Base-by-base conservation (phyloP, 2,329 filamentous ascomycete species). In the Cadophora gregata region DNA sequence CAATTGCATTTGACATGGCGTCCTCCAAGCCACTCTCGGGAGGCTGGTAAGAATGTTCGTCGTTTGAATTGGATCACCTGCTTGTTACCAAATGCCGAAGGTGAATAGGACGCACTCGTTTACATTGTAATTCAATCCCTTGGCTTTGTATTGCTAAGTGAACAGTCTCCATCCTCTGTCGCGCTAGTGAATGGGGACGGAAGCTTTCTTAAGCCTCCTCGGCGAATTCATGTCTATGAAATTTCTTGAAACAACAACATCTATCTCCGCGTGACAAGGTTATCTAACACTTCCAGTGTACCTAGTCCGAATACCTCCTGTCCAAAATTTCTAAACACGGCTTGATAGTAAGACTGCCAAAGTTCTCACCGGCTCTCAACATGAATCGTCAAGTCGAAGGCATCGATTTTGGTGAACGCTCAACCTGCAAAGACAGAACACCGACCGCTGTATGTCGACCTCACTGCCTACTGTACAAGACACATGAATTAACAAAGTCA, bases 361-460 rank as follows among this genome's bases (percentile, higher is more conserved):
- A 10, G 2, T 21, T 6, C 42, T 47, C n/a, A 47, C 19, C 6
- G 6, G 5, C 31, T n/a, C 14, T 4, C 29, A 36, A 14, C 10
- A 58, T 58, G 53, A 14, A 58, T 24, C 8, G 9, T 24, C 53
- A 58, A 24, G 25, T 24, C n/a, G 31, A 14, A 16, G 53, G 53
- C 4, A 58, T 58, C 31, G 29, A 33, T 14, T 58, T 58, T 25
- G 53, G 53, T 4, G 42, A 47, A 21, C 42, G 21, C n/a, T 21
- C 53, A 24, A 21, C n/a, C 3, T 38, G 53, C 31, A 24, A 19
- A 10, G 53, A 58, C 31, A 33, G 33, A 31, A 58, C 53, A 4
- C 53, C 53, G 38, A 58, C 19, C 25, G 53, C 53, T 31, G 53
- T 58, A 58, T n/a, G 53, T 58, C 3, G 16, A 36, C 31, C 38